Evolutionary conservation across 2,329 filamentous ascomycete genomes (phyloP), one percentile per base, ranked within the genome.

Genomic region (Colletotrichum echinochloae): DNA sequence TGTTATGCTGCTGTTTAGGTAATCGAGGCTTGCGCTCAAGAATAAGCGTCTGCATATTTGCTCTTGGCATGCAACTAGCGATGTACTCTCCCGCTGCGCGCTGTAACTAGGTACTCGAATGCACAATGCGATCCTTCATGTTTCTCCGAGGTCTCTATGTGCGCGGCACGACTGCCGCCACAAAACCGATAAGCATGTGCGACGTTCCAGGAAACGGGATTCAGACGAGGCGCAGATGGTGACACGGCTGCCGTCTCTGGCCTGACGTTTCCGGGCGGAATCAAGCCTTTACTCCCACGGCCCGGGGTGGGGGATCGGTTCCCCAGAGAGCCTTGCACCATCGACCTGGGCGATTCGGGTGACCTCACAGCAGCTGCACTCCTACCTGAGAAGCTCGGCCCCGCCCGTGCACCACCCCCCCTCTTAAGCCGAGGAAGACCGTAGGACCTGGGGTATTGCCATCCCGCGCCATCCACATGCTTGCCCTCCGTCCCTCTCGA

Each of bases 341-440:
- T 20, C 23, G 59, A 70, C 48, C 56, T 55, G 18, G 56, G 56
- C 56, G 57, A 44, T 48, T 46, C n/a, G 41, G n/a, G 64, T 70
- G 67, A 70, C 56, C 57, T 70, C 67, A 68, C 63, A 39, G 55
- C 63, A 39, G 55, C 55, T 44, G 37, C 18, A 54, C 49, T 49
- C 44, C 41, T 37, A 8, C 44, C 49, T 51, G 16, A n/a, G 37
- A 64, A 71, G 64, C 64, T 71, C 64, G 68, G 68, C 68, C 68
- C 68, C 68, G 65, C 68, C 68, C 65, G 44, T 56, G 64, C 37
- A 28, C 56, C 55, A 37, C 51, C 60, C 57, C 67, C 41, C 55
- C 64, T 67, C 64, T 68, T 71, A 71, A 71, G 65, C 65, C 68
- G 68, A 71, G 68, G 68, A 71, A 68, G 68, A 52, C 68, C 68